phyloP scores from a whole-genome alignment of 768 basidiomycete species.

The Leccinum subtestaceum region DNA sequence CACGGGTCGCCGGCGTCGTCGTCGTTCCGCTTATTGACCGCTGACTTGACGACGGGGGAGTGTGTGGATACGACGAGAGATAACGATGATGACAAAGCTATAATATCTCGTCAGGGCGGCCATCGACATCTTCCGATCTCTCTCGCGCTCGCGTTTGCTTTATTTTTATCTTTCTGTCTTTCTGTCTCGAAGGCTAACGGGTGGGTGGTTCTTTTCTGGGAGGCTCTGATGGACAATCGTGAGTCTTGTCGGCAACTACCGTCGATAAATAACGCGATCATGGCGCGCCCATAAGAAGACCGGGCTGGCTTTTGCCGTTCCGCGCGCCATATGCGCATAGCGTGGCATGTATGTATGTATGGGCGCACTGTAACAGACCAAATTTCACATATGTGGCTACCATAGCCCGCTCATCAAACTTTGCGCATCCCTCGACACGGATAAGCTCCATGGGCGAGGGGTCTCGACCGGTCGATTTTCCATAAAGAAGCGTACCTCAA shows the following conservation, averaged over 20 bases:
- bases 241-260: background rate
- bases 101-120: background rate
- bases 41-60: background rate
- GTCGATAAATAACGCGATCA: background rate
- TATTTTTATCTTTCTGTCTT: background rate
- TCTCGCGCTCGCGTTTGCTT: background rate
- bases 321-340: background rate
- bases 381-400: background rate
- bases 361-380: background rate
- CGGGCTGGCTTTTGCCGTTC: background rate
- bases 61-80: background rate
- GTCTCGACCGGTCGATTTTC: slow-evolving; percentile 11
- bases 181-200: background rate
- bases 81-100: background rate
- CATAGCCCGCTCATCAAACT: background rate
- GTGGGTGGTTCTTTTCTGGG: background rate
- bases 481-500: background rate
- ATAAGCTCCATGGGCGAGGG: slow-evolving; percentile 7
- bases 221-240: background rate
- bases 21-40: background rate
- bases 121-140: background rate
- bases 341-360: background rate
- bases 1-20: background rate
- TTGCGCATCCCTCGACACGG: slow-evolving; percentile 11
- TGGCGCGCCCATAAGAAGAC: background rate